phyloP scores from a whole-genome alignment of 345 rosid species.

The Sonneratia caseolaris region DNA sequence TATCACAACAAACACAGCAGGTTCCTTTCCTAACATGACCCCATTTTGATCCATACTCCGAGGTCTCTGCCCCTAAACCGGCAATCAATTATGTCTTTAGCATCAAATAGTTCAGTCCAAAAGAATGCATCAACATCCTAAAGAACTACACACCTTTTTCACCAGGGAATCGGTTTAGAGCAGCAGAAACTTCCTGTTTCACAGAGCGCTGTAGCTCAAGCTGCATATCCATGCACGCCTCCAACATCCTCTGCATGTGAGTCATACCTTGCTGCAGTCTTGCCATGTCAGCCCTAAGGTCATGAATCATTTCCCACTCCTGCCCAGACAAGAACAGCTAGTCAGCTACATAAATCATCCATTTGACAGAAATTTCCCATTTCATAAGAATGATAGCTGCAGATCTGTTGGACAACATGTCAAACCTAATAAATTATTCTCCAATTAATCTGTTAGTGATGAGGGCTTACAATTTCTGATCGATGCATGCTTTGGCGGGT shows the following conservation, averaged over 20 bases:
- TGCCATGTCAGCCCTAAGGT: conserved; percentile 82
- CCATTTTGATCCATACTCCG: conserved; percentile 91
- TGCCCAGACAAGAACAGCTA: conserved; percentile 9
- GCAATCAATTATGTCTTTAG: conserved; percentile 9
- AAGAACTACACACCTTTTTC: conserved; percentile 46
- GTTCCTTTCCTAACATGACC: conserved; percentile 85
- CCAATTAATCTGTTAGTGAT: not conserved
- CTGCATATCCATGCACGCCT: conserved; percentile 99
- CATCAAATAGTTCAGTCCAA: not conserved
- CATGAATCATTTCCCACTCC: conserved; percentile 97
- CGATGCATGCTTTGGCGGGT: conserved; percentile 84
- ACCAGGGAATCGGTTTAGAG: conserved; percentile 65
- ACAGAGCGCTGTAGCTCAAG: conserved; percentile 96
- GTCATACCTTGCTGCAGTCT: conserved; percentile 97
- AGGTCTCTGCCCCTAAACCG: conserved; percentile 64
- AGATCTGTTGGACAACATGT: too few species aligned
- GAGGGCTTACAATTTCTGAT: conserved; percentile 70
- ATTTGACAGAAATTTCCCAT: too few species aligned
- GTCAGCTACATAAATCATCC: not conserved
- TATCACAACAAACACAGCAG: conserved; percentile 94
- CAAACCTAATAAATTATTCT: not conserved
- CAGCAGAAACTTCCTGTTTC: conserved; percentile 97
- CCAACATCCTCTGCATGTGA: conserved; percentile 98
- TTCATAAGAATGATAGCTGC: too few species aligned
- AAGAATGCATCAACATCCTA: not conserved